Conservation (phyloP, 331 rosid genomes). For the Pyrus hybrid region DNA sequence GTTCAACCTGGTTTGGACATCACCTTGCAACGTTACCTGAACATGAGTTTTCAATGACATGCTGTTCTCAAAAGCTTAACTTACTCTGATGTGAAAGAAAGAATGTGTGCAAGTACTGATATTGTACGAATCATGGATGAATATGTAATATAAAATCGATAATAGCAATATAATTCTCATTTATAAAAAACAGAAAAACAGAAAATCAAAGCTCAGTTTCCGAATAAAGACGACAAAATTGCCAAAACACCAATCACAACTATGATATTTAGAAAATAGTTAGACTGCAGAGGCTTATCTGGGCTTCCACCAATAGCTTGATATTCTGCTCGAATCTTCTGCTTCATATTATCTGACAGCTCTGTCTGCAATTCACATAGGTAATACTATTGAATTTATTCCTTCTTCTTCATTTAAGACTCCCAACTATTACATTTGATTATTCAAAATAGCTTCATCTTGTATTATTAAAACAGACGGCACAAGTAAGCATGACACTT, state of each 20-base stretch:
- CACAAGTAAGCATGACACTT: conserved; percentile 46
- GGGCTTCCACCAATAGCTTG: conserved; percentile 85
- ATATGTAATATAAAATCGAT: no score
- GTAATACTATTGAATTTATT: conserved; percentile 71
- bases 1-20: neutral
- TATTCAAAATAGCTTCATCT: conserved; percentile 71
- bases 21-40: neutral
- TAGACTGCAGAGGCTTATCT: conserved; percentile 74
- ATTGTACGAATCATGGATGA: neutral
- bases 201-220: conserved; percentile 35
- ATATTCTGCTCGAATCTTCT: conserved; percentile 81
- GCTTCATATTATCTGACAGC: conserved; percentile 68
- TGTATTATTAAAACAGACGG: conserved; percentile 50
- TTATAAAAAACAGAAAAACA: neutral
- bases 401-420: conserved; percentile 65
- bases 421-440: conserved; percentile 46
- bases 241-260: conserved; percentile 68
- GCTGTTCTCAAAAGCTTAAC: neutral
- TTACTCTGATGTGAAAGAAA: neutral
- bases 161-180: neutral
- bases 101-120: neutral
- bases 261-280: conserved; percentile 73
- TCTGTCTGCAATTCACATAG: conserved; percentile 61
- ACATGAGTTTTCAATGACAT: neutral
- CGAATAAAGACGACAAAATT: conserved; percentile 59